These are phyloP conservation scores for Gymnopilus dilepis DNA, from an alignment of 768 basidiomycete species.

Conservation along the genomic window DNA sequence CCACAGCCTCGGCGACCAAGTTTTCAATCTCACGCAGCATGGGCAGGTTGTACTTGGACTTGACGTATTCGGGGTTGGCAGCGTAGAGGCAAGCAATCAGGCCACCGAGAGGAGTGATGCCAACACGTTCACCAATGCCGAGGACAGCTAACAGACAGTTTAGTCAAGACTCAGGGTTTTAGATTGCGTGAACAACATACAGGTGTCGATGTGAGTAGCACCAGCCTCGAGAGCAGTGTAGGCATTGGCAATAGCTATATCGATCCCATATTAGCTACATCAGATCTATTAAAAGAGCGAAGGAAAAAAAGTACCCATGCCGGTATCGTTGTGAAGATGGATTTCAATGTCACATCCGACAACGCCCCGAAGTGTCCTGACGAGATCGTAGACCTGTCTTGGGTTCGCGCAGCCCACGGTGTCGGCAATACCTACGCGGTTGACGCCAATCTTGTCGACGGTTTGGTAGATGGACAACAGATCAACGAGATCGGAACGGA, in stretches of 20 bases:
- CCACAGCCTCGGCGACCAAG: slow-evolving; percentile 97
- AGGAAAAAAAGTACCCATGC: slow-evolving; percentile 65
- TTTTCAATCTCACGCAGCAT: slow-evolving; percentile 99
- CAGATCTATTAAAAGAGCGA: slow-evolving; percentile 1
- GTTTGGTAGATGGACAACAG: slow-evolving; percentile 98
- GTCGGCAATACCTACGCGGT: slow-evolving; percentile 98
- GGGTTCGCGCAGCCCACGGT: slow-evolving; percentile 99
- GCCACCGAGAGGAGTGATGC: slow-evolving; percentile 97
- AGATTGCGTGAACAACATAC: slow-evolving; percentile 44
- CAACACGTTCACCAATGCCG: slow-evolving; percentile 98
- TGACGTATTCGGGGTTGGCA: slow-evolving; percentile 98
- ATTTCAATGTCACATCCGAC: slow-evolving; percentile 98
- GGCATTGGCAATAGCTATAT: slow-evolving; percentile 90
- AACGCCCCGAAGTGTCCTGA: slow-evolving; percentile 93
- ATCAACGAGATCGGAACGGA: slow-evolving; percentile 99
- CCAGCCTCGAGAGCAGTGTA: slow-evolving; percentile 98
- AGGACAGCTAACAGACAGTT: slow-evolving; percentile 69
- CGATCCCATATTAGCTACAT: background rate
- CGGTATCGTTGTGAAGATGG: slow-evolving; percentile 98
- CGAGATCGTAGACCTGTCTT: slow-evolving; percentile 97
- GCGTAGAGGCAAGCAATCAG: slow-evolving; percentile 96
- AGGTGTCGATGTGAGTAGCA: slow-evolving; percentile 99
- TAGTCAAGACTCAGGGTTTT: background rate
- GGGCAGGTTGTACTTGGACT: slow-evolving; percentile 96
- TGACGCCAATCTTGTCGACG: slow-evolving; percentile 98